Evolutionary conservation across 768 basidiomycete genomes (phyloP).

Genomic region (Auricularia sp.): DNA sequence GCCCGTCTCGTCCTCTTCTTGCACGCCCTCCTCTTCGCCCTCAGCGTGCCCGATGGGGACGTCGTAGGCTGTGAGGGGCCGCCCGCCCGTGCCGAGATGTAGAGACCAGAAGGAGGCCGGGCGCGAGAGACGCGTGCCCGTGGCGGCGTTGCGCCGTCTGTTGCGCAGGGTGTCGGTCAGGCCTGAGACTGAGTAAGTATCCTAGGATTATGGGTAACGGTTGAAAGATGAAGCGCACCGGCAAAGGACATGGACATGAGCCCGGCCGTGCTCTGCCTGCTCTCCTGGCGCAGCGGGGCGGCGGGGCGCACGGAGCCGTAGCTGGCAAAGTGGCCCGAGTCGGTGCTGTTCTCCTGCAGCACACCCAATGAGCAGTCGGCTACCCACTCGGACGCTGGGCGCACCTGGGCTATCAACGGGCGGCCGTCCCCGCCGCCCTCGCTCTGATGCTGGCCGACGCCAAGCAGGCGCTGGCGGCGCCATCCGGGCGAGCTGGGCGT

Average conservation of each 20-base stretch:
- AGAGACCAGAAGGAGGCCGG: background rate
- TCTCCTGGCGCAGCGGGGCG: background rate
- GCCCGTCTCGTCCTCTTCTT: constrained; percentile 39
- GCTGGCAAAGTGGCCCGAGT: constrained; percentile 1
- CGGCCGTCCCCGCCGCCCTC: background rate
- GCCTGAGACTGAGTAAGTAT: too few relatives aligned
- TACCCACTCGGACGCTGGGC: too few relatives aligned
- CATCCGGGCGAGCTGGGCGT: background rate
- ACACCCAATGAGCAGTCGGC: too few relatives aligned
- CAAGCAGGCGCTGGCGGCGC: background rate
- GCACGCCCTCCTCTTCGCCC: constrained; percentile 23
- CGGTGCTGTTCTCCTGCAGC: background rate
- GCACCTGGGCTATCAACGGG: too few relatives aligned
- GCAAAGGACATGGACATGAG: background rate
- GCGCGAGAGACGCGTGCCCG: background rate
- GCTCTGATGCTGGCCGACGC: background rate
- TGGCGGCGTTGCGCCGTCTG: background rate
- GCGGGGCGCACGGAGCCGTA: background rate
- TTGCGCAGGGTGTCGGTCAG: background rate
- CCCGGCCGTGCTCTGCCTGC: background rate
- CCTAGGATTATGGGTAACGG: too few relatives aligned
- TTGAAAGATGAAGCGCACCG: background rate
- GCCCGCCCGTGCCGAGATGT: constrained; percentile 11
- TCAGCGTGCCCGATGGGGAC: constrained; percentile 28
- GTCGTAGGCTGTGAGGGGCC: constrained; percentile 71